Conservation (phyloP, 176 grass and related monocot species). For the Hyparrhenia diplandra region DNA sequence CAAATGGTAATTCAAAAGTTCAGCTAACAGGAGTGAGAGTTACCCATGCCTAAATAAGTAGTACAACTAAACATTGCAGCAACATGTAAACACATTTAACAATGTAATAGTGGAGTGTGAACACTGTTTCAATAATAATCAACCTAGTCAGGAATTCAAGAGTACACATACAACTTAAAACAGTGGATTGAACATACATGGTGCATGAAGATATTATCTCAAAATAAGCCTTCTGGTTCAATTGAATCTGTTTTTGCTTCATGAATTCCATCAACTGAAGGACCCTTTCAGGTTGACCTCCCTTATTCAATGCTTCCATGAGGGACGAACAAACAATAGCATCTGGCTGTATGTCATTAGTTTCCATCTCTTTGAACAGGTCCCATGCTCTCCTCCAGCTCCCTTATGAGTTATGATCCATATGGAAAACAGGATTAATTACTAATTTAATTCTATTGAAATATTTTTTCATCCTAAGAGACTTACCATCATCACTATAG, state of each 20-base stretch:
- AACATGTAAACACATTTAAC: not conserved
- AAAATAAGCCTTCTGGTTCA: constrained; percentile 78
- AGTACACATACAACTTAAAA: constrained; percentile 20
- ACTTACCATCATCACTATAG: constrained; percentile 65
- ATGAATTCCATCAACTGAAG: constrained; percentile 72
- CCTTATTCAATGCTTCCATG: constrained; percentile 78
- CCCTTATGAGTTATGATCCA: constrained; percentile 57
- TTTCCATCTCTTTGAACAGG: constrained; percentile 77
- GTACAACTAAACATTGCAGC: not conserved
- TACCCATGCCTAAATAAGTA: not conserved
- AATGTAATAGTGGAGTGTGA: constrained; percentile 1
- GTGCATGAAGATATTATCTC: constrained; percentile 86
- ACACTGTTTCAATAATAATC: constrained; percentile 15
- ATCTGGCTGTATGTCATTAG: constrained; percentile 55
- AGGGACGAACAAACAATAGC: constrained; percentile 73
- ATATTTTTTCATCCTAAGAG: constrained; percentile 13
- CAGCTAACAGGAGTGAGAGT: not conserved
- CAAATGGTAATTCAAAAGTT: constrained; percentile 9
- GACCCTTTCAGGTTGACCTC: constrained; percentile 61
- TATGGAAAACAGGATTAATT: constrained; percentile 38
- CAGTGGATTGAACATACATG: constrained; percentile 53
- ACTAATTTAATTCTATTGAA: constrained; percentile 12
- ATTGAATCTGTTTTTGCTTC: constrained; percentile 59
- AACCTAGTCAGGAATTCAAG: not conserved
- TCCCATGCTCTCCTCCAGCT: constrained; percentile 71